Conservation (phyloP, 176 grass and related monocot genomes). For the Paspalum vaginatum region DNA sequence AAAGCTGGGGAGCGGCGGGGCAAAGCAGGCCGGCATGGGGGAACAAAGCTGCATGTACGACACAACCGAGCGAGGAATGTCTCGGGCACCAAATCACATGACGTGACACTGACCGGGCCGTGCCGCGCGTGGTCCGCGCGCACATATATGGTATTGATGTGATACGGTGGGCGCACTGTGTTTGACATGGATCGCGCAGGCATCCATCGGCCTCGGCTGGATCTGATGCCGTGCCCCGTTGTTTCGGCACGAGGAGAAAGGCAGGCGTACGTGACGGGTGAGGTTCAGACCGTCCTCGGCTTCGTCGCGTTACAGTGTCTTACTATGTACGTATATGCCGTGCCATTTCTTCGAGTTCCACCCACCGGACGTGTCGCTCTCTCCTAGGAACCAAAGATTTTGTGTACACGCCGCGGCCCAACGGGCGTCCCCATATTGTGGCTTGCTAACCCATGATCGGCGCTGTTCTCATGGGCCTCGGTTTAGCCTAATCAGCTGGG, state of each 20-base stretch:
- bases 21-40: not conserved
- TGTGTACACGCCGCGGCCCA: not conserved
- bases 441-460: not conserved
- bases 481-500: not conserved
- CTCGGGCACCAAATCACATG: conserved; percentile 26
- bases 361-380: not conserved
- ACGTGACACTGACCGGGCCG: not conserved
- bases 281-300: not conserved
- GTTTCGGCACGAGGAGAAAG: not conserved
- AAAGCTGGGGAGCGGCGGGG: not conserved
- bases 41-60: conserved; percentile 20
- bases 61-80: not conserved
- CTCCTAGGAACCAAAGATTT: too few relatives aligned
- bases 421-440: not conserved
- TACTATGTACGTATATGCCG: not conserved
- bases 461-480: not conserved
- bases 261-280: not conserved
- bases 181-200: conserved; percentile 6
- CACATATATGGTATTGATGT: too few relatives aligned
- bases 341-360: not conserved
- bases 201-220: not conserved
- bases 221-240: not conserved
- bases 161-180: not conserved
- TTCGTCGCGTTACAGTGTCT: not conserved
- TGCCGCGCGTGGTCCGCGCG: conserved; percentile 38